phyloP scores from a whole-genome alignment of 2,329 filamentous ascomycete genomes.

The Botrytis porri region DNA sequence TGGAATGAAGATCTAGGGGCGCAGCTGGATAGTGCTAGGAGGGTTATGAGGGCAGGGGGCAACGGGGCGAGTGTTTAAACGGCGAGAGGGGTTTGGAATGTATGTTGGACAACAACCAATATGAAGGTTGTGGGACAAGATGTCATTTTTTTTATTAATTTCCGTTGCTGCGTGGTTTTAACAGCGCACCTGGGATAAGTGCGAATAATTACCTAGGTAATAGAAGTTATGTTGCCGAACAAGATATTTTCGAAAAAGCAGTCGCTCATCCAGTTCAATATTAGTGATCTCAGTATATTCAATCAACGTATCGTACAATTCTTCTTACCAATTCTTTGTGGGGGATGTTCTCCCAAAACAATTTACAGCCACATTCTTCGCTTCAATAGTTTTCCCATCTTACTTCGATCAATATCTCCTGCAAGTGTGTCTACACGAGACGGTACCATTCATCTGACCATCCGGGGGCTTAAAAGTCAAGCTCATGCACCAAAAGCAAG shows the following conservation, averaged over 20 bases:
- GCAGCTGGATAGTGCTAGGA: constrained; percentile 41
- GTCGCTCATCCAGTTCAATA: neutral
- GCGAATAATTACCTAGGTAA: neutral
- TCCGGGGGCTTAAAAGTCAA: neutral
- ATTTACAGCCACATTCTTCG: neutral
- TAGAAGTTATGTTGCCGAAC: neutral
- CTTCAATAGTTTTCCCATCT: neutral
- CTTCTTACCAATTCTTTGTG: neutral
- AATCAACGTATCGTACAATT: neutral
- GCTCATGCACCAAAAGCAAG: neutral
- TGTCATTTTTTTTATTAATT: neutral
- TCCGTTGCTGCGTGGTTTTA: neutral
- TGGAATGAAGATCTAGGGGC: constrained; percentile 39
- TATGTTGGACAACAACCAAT: neutral
- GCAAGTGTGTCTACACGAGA: neutral
- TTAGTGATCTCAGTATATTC: neutral
- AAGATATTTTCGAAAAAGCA: neutral
- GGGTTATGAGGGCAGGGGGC: constrained; percentile 33
- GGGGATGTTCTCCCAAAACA: neutral
- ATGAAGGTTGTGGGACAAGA: neutral
- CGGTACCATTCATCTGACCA: neutral
- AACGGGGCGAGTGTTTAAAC: neutral
- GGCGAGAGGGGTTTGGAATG: neutral
- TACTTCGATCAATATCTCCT: neutral
- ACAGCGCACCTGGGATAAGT: neutral